Percentiles rank a stretch among this genome's conserved stretches.
Conservation (phyloP, 768 basidiomycete genomes). For the Hericium rajendrae region DNA sequence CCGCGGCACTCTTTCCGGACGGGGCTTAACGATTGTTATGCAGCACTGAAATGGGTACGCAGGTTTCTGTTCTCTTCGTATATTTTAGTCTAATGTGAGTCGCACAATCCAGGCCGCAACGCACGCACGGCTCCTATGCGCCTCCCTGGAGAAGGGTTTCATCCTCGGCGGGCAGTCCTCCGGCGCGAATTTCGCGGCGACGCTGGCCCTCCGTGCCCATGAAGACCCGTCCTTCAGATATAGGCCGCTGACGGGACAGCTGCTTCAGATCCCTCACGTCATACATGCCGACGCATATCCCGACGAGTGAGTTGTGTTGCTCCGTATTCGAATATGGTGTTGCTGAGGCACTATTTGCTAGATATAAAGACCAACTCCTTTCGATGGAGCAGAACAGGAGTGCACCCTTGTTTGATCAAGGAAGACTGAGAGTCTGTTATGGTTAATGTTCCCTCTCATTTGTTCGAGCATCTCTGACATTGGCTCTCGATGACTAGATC, state of each 20-base stretch:
- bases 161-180: conserved; percentile 18
- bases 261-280: conserved; percentile 15
- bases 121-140: conserved; percentile 6
- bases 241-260: conserved; percentile 17
- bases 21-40: conserved; percentile 14
- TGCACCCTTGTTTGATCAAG: not conserved
- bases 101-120: conserved; percentile 1
- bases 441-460: not conserved
- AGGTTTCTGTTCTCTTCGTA: too few species aligned
- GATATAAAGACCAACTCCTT: conserved; percentile 2
- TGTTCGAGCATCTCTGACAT: not conserved
- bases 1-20: conserved; percentile 16
- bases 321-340: not conserved
- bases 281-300: conserved; percentile 15
- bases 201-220: conserved; percentile 14
- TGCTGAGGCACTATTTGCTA: not conserved
- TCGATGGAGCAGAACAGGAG: conserved; percentile 4
- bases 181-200: conserved; percentile 17
- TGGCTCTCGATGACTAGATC: not conserved
- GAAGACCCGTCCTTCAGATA: conserved; percentile 15
- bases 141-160: conserved; percentile 15
- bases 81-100: too few species aligned
- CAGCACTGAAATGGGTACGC: conserved; percentile 19
- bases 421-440: not conserved
- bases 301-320: conserved; percentile 13